phyloP scores from a whole-genome alignment of 257 asterid species.

The Cynanchum wilfordii region DNA sequence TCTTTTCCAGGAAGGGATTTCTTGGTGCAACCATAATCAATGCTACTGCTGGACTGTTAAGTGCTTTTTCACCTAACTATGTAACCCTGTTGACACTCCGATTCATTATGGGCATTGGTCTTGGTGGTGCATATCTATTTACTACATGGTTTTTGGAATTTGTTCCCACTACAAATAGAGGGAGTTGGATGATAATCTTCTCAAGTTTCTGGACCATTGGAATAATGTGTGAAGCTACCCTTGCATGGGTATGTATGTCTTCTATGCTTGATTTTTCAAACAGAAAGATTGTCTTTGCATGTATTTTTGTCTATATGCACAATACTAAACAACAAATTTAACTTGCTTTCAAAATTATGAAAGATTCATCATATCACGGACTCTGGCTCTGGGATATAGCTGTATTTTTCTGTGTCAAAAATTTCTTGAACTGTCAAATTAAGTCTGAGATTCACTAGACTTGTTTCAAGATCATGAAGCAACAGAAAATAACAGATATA shows the following conservation, averaged over 20 bases:
- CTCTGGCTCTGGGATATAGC: background rate
- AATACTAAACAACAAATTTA: no score
- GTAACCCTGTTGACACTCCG: constrained; percentile 21
- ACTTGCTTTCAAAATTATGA: background rate
- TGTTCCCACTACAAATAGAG: constrained; percentile 69
- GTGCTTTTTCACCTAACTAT: constrained; percentile 63
- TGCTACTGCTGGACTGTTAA: constrained; percentile 55
- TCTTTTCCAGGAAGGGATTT: constrained; percentile 55
- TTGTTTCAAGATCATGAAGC: background rate
- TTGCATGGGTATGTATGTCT: constrained; percentile 78
- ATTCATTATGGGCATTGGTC: constrained; percentile 65
- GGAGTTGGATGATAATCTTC: constrained; percentile 69
- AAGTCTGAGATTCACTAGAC: background rate
- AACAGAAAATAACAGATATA: background rate
- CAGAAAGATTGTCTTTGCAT: background rate
- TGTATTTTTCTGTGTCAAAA: background rate
- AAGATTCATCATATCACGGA: background rate
- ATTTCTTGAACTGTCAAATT: background rate
- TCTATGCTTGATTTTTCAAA: background rate
- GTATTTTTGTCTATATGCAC: background rate
- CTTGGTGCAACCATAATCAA: constrained; percentile 48
- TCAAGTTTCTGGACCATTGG: constrained; percentile 78
- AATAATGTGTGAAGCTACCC: constrained; percentile 62
- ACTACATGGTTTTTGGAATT: constrained; percentile 77
- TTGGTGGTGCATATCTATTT: constrained; percentile 71